Conservation (phyloP, 495 filamentous ascomycete species). For the Clohesyomyces aquaticus region DNA sequence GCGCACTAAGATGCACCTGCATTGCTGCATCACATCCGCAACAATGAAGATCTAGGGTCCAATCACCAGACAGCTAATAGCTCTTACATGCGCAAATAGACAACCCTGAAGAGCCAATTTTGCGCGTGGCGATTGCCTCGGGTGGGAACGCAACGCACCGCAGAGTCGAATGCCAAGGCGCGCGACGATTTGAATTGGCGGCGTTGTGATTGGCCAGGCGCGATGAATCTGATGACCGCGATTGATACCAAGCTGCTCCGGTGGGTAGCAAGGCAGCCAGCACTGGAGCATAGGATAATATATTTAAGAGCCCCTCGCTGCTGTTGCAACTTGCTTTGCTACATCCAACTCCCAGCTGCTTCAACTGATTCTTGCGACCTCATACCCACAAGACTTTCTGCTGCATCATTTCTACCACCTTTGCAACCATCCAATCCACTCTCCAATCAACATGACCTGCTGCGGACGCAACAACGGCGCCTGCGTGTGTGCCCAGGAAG, state of each 20-base stretch:
- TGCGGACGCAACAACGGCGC: constrained; percentile 60
- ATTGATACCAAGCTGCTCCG: not conserved
- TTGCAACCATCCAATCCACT: not conserved
- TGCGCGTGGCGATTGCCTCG: not conserved
- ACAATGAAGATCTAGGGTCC: not conserved
- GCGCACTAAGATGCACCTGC: not conserved
- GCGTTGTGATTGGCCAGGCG: not conserved
- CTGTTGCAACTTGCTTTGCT: not conserved
- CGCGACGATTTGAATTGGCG: not conserved
- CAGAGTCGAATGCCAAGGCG: not conserved
- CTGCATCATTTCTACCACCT: too few relatives aligned
- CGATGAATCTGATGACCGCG: not conserved
- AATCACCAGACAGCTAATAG: not conserved
- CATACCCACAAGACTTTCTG: not conserved
- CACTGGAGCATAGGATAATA: not conserved
- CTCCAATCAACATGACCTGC: constrained; percentile 59
- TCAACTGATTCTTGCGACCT: too few relatives aligned
- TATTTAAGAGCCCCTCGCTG: too few relatives aligned
- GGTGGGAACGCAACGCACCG: not conserved
- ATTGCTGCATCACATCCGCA: not conserved
- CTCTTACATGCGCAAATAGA: not conserved
- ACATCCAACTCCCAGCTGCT: too few relatives aligned
- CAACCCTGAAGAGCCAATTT: not conserved
- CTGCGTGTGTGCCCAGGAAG: constrained; percentile 66
- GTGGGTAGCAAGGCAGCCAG: not conserved